These are phyloP conservation scores for Xerocomus spinulosus DNA, from an alignment of 768 basidiomycete species.

Conservation along the genomic window DNA sequence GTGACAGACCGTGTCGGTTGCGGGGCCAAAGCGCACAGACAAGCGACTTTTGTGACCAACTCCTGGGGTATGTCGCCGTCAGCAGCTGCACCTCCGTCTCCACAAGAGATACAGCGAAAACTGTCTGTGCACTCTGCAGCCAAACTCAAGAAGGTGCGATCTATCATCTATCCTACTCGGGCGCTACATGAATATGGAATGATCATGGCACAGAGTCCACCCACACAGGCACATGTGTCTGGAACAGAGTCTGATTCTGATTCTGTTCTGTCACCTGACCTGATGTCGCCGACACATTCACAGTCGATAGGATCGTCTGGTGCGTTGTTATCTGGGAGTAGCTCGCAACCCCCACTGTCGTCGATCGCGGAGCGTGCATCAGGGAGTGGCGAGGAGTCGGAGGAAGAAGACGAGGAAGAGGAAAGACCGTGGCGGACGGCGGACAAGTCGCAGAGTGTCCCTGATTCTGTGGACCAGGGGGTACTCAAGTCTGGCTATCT, in stretches of 20 bases:
- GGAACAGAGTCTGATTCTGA: conserved; percentile 88
- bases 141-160: conserved; percentile 45
- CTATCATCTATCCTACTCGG: neutral
- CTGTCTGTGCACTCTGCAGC: conserved; percentile 69
- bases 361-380: conserved; percentile 74
- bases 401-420: conserved; percentile 68
- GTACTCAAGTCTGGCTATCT: conserved; percentile 91
- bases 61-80: conserved; percentile 23
- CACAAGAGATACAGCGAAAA: conserved; percentile 83
- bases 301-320: conserved; percentile 34
- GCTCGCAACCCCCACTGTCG: conserved; percentile 52
- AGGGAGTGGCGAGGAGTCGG: conserved; percentile 72
- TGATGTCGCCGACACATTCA: conserved; percentile 34
- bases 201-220: conserved; percentile 29
- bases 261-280: conserved; percentile 57
- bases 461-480: conserved; percentile 56
- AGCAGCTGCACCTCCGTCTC: conserved; percentile 60
- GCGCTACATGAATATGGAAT: conserved; percentile 9
- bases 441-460: conserved; percentile 39
- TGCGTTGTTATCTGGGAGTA: conserved; percentile 28
- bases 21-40: neutral
- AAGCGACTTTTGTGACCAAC: conserved; percentile 8
- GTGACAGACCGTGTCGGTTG: conserved; percentile 22
- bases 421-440: conserved; percentile 62
- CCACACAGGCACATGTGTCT: conserved; percentile 42